These are phyloP conservation scores for Cyclocybe aegerita DNA, from an alignment of 768 basidiomycete species.

Conservation along the genomic window DNA sequence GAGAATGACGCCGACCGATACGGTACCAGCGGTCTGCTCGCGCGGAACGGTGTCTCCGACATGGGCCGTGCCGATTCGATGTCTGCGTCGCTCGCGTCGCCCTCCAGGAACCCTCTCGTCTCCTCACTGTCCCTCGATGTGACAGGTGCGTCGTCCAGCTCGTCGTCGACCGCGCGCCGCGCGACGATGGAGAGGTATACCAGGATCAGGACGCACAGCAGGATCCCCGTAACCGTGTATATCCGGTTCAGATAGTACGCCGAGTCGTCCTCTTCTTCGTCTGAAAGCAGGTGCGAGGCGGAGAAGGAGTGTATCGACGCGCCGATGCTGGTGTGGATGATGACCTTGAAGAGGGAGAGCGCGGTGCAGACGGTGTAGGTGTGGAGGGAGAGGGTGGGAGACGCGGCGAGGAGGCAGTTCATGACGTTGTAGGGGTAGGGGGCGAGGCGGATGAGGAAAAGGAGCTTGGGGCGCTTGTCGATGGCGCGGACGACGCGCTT, in stretches of 20 bases:
- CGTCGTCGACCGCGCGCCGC: slow-evolving; percentile 56
- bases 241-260: slow-evolving; percentile 50
- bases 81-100: slow-evolving; percentile 33
- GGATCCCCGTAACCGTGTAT: slow-evolving; percentile 69
- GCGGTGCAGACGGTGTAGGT: slow-evolving; percentile 83
- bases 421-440: slow-evolving; percentile 94
- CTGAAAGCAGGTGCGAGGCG: slow-evolving; percentile 49
- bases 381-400: slow-evolving; percentile 74
- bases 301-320: slow-evolving; percentile 84
- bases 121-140: slow-evolving; percentile 19
- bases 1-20: slow-evolving; percentile 17
- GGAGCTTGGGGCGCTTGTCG: slow-evolving; percentile 81
- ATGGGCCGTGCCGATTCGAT: slow-evolving; percentile 32
- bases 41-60: slow-evolving; percentile 47
- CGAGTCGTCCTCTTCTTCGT: slow-evolving; percentile 37
- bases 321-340: slow-evolving; percentile 88
- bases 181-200: slow-evolving; percentile 82
- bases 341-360: slow-evolving; percentile 84
- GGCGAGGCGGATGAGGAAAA: slow-evolving; percentile 91
- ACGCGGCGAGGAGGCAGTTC: slow-evolving; percentile 90
- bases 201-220: slow-evolving; percentile 72
- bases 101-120: slow-evolving; percentile 21
- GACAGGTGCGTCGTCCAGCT: slow-evolving; percentile 40
- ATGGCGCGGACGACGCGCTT: slow-evolving; percentile 84
- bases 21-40: slow-evolving; percentile 28